phyloP scores from a whole-genome alignment of 2,329 filamentous ascomycete genomes.

The Colletotrichum destructivum region DNA sequence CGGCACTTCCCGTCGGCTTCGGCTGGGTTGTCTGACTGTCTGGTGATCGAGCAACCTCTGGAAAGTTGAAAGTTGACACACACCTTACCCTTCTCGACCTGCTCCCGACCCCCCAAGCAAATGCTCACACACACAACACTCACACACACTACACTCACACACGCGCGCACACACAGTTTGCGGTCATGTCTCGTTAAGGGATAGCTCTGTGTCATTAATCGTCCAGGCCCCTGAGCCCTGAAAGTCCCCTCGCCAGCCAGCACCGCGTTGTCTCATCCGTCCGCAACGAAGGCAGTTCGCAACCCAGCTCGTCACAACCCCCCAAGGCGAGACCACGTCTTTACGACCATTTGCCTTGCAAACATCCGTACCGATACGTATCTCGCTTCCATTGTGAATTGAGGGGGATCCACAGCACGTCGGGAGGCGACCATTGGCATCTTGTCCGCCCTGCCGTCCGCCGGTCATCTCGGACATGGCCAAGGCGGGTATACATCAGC shows the following conservation, averaged over 20 bases:
- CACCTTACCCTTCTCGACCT: constrained; percentile 3
- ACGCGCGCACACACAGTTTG: neutral
- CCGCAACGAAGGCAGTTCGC: neutral
- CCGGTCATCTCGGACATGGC: neutral
- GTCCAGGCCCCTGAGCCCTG: constrained; percentile 2
- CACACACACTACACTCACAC: no score
- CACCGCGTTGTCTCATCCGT: constrained; percentile 1
- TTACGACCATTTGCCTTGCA: constrained; percentile 29
- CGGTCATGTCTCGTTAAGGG: constrained; percentile 6
- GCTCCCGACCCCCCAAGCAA: neutral
- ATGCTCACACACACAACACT: no score
- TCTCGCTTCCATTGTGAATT: constrained; percentile 14
- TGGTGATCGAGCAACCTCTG: no score
- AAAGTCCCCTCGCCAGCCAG: neutral
- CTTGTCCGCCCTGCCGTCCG: neutral
- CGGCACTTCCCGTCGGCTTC: constrained; percentile 10
- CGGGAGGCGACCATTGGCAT: constrained; percentile 14
- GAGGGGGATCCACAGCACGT: constrained; percentile 9
- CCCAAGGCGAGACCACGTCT: neutral
- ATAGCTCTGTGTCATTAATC: constrained; percentile 10
- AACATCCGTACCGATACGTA: constrained; percentile 18
- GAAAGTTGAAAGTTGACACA: neutral
- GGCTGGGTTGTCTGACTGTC: neutral
- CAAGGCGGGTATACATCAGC: neutral
- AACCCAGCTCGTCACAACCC: neutral